phyloP scores from a whole-genome alignment of 2,329 filamentous ascomycete genomes.

The Cladosporium oxysporum region DNA sequence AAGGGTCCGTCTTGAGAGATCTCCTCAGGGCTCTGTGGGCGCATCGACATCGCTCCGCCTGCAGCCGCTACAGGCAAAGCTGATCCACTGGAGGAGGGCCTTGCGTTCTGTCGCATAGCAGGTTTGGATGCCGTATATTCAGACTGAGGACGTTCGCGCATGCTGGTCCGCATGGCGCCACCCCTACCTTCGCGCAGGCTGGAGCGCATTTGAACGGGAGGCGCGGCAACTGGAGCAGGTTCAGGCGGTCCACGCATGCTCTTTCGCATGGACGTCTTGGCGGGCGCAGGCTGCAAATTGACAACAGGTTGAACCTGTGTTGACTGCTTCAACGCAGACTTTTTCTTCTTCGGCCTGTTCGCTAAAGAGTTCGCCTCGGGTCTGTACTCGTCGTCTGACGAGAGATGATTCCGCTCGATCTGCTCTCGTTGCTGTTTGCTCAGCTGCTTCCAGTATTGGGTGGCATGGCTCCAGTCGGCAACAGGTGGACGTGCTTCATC shows the following conservation, averaged over 20 bases:
- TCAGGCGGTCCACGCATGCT: conserved; percentile 35
- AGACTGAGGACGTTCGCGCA: conserved; percentile 27
- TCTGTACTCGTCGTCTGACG: conserved; percentile 33
- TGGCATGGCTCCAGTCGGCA: conserved; percentile 66
- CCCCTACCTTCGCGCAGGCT: conserved; percentile 21
- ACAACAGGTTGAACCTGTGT: not conserved
- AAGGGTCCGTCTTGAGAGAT: conserved; percentile 12
- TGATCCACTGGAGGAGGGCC: conserved; percentile 19
- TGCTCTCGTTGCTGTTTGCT: conserved; percentile 63
- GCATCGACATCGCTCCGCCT: conserved; percentile 3
- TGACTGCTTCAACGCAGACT: conserved; percentile 34
- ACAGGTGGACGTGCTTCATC: conserved; percentile 7
- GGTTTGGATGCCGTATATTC: conserved; percentile 9
- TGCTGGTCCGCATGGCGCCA: conserved; percentile 32
- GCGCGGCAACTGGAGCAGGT: conserved; percentile 24
- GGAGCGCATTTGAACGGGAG: conserved; percentile 25
- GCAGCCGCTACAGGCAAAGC: conserved; percentile 22
- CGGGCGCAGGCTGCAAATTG: conserved; percentile 16
- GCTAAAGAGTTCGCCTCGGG: conserved; percentile 21
- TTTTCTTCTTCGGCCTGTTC: conserved; percentile 45
- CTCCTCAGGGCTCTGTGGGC: conserved; percentile 19
- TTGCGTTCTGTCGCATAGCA: conserved; percentile 42
- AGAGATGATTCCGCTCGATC: conserved; percentile 56
- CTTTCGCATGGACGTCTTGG: conserved; percentile 43
- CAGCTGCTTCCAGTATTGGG: conserved; percentile 69